Percentiles rank a stretch among this genome's conserved stretches.
phyloP scores from a whole-genome alignment of 148 eudicot species.

The Chenopodium quinoa region DNA sequence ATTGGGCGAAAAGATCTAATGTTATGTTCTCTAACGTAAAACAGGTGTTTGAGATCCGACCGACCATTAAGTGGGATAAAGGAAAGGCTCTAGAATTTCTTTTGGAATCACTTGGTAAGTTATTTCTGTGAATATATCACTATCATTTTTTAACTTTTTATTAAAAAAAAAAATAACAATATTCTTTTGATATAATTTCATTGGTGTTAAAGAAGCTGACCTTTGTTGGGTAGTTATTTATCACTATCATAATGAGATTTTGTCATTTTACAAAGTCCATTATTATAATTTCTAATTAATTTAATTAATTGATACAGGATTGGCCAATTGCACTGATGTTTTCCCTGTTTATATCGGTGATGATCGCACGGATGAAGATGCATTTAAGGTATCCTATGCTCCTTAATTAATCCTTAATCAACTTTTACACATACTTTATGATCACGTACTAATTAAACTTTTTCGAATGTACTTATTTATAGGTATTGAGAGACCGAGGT shows the following conservation, averaged over 20 bases:
- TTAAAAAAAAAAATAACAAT: too few relatives aligned
- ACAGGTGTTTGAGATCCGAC: conserved; percentile 91
- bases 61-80: conserved; percentile 94
- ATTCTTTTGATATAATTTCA: background rate
- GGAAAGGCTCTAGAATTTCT: conserved; percentile 95
- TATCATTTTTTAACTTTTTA: background rate
- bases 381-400: conserved; percentile 71
- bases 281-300: background rate
- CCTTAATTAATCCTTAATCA: background rate
- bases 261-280: conserved; percentile 7
- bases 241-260: background rate
- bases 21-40: background rate
- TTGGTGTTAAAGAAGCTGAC: conserved; percentile 16
- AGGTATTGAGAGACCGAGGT: conserved; percentile 78
- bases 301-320: conserved; percentile 39
- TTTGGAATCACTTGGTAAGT: conserved; percentile 83
- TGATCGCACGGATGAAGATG: conserved; percentile 94
- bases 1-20: conserved; percentile 8
- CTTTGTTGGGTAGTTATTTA: conserved; percentile 9
- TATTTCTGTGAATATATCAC: background rate
- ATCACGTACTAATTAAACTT: background rate
- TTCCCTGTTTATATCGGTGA: conserved; percentile 93
- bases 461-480: background rate
- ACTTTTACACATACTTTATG: background rate
- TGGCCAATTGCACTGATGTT: conserved; percentile 59